phyloP scores from a whole-genome alignment of 495 filamentous ascomycete genomes.

The Penicillium ochrochloron region DNA sequence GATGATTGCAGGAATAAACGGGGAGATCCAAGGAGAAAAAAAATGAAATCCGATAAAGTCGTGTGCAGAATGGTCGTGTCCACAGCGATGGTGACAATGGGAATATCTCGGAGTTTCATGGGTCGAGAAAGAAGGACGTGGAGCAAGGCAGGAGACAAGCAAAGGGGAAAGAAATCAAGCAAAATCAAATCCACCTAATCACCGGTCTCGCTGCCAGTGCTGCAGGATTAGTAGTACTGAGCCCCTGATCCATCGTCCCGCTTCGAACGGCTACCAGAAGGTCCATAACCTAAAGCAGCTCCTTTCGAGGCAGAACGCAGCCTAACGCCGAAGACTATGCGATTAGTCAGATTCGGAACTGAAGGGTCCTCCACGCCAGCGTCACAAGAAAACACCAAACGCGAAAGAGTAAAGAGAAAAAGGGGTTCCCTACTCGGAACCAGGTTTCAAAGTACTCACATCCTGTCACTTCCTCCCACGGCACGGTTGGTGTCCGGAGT shows the following conservation, averaged over 20 bases:
- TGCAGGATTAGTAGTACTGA: slow-evolving; percentile 65
- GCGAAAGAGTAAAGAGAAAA: slow-evolving; percentile 63
- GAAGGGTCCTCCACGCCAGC: slow-evolving; percentile 74
- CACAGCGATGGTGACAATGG: slow-evolving; percentile 35
- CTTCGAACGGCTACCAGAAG: slow-evolving; percentile 75
- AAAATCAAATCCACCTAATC: slow-evolving; percentile 20
- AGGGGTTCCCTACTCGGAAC: slow-evolving; percentile 91
- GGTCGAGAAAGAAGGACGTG: slow-evolving; percentile 30
- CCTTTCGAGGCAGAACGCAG: slow-evolving; percentile 92
- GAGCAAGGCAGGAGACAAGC: slow-evolving; percentile 40
- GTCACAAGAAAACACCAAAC: slow-evolving; percentile 82
- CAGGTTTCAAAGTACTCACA: slow-evolving; percentile 88
- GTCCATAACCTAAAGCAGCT: slow-evolving; percentile 70
- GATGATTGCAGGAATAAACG: slow-evolving; percentile 43
- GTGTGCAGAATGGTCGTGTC: slow-evolving; percentile 39
- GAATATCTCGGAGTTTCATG: slow-evolving; percentile 35
- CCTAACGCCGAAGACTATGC: slow-evolving; percentile 90
- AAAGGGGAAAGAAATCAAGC: slow-evolving; percentile 25
- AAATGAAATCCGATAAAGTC: slow-evolving; percentile 40
- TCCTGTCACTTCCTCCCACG: slow-evolving; percentile 93
- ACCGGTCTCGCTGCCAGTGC: slow-evolving; percentile 36
- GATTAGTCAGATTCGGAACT: slow-evolving; percentile 80
- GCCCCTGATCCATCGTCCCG: slow-evolving; percentile 66
- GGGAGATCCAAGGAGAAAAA: slow-evolving; percentile 43
- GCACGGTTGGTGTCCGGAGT: slow-evolving; percentile 85